Percentiles rank a stretch among this genome's conserved stretches.
phyloP scores from a whole-genome alignment of 2,329 filamentous ascomycete species.

The Colletotrichum salicis region DNA sequence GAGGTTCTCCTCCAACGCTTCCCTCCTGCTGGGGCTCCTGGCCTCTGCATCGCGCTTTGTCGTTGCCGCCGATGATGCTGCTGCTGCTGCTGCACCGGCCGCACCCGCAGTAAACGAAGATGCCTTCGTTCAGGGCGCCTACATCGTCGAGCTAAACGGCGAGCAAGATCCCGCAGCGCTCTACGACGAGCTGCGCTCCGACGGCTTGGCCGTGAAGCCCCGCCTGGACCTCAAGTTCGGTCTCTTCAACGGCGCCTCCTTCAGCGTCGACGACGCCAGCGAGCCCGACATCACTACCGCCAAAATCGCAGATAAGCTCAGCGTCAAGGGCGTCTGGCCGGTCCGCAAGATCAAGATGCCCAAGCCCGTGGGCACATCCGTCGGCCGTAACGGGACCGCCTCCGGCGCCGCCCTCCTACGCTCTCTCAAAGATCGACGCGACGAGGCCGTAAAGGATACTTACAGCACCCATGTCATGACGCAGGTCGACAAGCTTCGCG shows the following conservation, averaged over 20 bases:
- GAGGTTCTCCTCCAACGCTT: slow-evolving; percentile 20
- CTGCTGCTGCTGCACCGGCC: background rate
- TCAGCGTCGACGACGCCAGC: slow-evolving; percentile 40
- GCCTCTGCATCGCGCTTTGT: slow-evolving; percentile 6
- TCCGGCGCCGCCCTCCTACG: slow-evolving; percentile 22
- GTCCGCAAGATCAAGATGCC: slow-evolving; percentile 39
- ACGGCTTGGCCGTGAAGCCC: slow-evolving; percentile 34
- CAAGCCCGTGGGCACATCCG: slow-evolving; percentile 27
- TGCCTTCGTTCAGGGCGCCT: slow-evolving; percentile 38
- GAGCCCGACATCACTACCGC: slow-evolving; percentile 39
- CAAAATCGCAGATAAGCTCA: slow-evolving; percentile 39
- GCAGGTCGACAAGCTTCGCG: slow-evolving; percentile 53
- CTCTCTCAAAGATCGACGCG: slow-evolving; percentile 3
- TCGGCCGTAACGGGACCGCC: slow-evolving; percentile 36
- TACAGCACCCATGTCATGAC: slow-evolving; percentile 45
- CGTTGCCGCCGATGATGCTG: background rate
- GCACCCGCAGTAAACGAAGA: slow-evolving; percentile 3
- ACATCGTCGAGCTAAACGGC: slow-evolving; percentile 41
- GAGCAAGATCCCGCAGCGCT: slow-evolving; percentile 32
- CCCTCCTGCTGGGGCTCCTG: slow-evolving; percentile 13
- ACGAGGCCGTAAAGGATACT: slow-evolving; percentile 16
- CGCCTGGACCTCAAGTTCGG: slow-evolving; percentile 39
- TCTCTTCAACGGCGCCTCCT: slow-evolving; percentile 42
- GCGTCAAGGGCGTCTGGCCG: slow-evolving; percentile 45
- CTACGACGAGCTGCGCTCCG: slow-evolving; percentile 35